A percentile compares a stretch with the other conserved stretches of the same genome.
These are phyloP conservation scores for Malus sieversii DNA, from an alignment of 306 rosid genomes.

Conservation along the genomic window DNA sequence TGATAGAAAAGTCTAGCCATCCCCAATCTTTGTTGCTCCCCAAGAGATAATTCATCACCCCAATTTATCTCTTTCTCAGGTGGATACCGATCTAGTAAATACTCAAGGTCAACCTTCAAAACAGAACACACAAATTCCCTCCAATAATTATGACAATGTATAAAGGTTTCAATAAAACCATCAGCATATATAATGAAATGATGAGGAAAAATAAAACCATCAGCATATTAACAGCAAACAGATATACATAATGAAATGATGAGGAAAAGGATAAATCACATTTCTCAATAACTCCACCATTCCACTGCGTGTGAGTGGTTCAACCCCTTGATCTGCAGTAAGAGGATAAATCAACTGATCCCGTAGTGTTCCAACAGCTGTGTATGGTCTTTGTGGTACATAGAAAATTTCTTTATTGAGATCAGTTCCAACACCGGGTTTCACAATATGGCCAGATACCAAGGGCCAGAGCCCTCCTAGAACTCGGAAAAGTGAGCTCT, in stretches of 20 bases:
- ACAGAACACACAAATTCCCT: conserved; percentile 10
- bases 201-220: conserved; percentile 8
- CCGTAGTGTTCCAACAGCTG: conserved; percentile 97
- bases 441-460: conserved; percentile 85
- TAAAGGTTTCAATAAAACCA: conserved; percentile 4
- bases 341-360: conserved; percentile 97
- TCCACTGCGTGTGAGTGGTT: conserved; percentile 67
- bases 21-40: conserved; percentile 96
- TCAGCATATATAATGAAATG: conserved; percentile 1
- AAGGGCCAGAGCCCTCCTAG: conserved; percentile 99
- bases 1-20: conserved; percentile 99
- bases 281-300: conserved; percentile 87
- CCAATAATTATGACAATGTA: conserved; percentile 16
- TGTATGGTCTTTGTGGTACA: conserved; percentile 98
- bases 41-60: conserved; percentile 97
- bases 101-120: conserved; percentile 91
- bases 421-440: conserved; percentile 96
- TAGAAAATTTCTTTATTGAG: conserved; percentile 97
- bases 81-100: conserved; percentile 82
- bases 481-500: conserved; percentile 98
- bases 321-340: conserved; percentile 65
- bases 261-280: conserved; percentile 34
- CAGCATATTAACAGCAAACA: background rate
- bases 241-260: conserved; percentile 1
- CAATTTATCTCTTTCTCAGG: conserved; percentile 85